Evolutionary conservation across 2,329 filamentous ascomycete genomes (phyloP).

Genomic region (Fusarium udum): DNA sequence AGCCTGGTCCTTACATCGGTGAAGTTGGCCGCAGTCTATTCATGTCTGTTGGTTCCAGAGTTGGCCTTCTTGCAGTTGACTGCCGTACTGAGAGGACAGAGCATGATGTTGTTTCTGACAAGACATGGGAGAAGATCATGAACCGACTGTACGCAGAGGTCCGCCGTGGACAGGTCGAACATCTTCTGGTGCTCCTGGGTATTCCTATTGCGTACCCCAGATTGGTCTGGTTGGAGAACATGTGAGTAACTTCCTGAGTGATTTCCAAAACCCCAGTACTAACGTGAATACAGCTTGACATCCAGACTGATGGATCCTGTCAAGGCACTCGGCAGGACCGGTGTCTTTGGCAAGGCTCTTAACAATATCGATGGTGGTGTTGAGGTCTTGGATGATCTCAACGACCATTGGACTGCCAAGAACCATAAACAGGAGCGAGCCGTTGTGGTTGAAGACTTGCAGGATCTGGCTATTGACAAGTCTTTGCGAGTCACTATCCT

Average conservation of each 20-base stretch:
- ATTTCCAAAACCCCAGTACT: constrained; percentile 35
- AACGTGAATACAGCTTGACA: constrained; percentile 69
- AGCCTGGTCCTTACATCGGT: constrained; percentile 88
- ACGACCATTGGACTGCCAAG: constrained; percentile 97
- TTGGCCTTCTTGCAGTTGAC: constrained; percentile 87
- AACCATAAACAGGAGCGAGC: constrained; percentile 92
- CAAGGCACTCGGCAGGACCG: constrained; percentile 85
- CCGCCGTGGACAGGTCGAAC: constrained; percentile 83
- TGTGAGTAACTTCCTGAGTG: constrained; percentile 57
- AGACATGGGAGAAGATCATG: constrained; percentile 87
- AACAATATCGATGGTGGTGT: constrained; percentile 93
- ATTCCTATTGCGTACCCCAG: constrained; percentile 86
- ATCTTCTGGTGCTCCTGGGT: constrained; percentile 86
- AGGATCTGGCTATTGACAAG: constrained; percentile 92
- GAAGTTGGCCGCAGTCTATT: constrained; percentile 87
- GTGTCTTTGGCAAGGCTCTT: constrained; percentile 80
- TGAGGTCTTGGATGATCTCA: constrained; percentile 89
- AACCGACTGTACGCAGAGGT: constrained; percentile 86
- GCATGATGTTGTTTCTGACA: constrained; percentile 80
- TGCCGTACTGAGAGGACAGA: constrained; percentile 90
- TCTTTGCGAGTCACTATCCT: constrained; percentile 92
- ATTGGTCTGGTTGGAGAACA: constrained; percentile 75
- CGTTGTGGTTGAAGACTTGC: constrained; percentile 87
- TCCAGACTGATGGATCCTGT: constrained; percentile 87
- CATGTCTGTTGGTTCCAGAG: constrained; percentile 79